Evolutionary conservation across 495 filamentous ascomycete genomes (phyloP).

Genomic region (Aspergillus hancockii): DNA sequence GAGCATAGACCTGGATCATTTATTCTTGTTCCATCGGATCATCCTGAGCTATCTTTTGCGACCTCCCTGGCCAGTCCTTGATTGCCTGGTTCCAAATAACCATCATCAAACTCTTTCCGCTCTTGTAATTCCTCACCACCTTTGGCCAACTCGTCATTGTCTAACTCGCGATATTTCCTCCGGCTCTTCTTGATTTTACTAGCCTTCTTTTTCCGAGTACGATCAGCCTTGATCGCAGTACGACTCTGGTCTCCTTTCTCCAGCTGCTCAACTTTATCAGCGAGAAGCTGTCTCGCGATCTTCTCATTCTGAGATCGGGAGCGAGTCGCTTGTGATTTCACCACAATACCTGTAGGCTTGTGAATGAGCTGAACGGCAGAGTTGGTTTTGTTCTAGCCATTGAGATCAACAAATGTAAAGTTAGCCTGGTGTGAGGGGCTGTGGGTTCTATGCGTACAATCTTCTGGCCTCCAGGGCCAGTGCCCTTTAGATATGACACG

Average conservation of each 20-base stretch:
- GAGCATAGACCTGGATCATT: not conserved
- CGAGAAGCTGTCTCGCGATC: slow-evolving; percentile 76
- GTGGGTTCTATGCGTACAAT: slow-evolving; percentile 50
- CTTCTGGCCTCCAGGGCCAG: slow-evolving; percentile 93
- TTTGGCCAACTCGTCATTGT: slow-evolving; percentile 46
- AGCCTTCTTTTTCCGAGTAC: slow-evolving; percentile 61
- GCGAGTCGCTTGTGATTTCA: slow-evolving; percentile 90
- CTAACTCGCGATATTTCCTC: slow-evolving; percentile 63
- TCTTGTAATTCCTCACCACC: slow-evolving; percentile 42
- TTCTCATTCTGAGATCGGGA: slow-evolving; percentile 87
- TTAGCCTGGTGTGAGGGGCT: not conserved
- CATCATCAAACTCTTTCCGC: slow-evolving; percentile 49
- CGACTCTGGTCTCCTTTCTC: slow-evolving; percentile 62
- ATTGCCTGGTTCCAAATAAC: slow-evolving; percentile 25
- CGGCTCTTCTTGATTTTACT: slow-evolving; percentile 65
- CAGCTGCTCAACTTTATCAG: slow-evolving; percentile 71
- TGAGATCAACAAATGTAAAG: not conserved
- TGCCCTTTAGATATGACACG: slow-evolving; percentile 86
- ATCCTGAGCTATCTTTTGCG: not conserved
- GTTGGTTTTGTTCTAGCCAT: slow-evolving; percentile 86
- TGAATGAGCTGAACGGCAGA: slow-evolving; percentile 95
- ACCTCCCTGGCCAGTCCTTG: slow-evolving; percentile 20
- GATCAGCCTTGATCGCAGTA: slow-evolving; percentile 53
- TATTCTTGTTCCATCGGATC: not conserved
- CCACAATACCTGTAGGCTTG: slow-evolving; percentile 80